Evolutionary conservation across 768 basidiomycete species (phyloP), one percentile per base, ranked within the genome.

Genomic region (Aureoboletus auriporus): DNA sequence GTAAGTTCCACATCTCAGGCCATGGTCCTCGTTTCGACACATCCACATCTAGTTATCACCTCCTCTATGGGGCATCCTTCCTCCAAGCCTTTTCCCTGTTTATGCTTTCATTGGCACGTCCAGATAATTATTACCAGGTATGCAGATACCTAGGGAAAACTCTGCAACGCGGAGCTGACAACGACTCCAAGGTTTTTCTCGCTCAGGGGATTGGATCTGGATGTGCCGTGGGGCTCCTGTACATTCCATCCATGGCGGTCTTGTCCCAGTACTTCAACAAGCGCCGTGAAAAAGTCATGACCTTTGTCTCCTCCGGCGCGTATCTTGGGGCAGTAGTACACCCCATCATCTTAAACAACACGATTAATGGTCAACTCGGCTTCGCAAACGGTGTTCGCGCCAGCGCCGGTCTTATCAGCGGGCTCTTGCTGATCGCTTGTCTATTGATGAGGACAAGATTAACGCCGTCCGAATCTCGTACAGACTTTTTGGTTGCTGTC

Each of bases 331-430:
- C 79, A 10, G 71, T 78, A 20, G 56, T 85, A 8, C 80, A 83
- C 49, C 79, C 82, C 3, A 81, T 84, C 55, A 74, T 84, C 69
- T 67, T 87, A 17, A 85, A 86, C 58, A 69, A 74, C 34, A 66
- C 57, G 3, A 52, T 44, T 50, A 75, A 72, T 47, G 72, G 74
- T 4, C 55, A 53, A 3, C 66, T 75, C 13, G 80, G 83, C 4
- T 74, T 80, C 37, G 67, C 63, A 12, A 70, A 66, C 29, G 70
- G 71, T 14, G 71, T 72, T 17, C 68, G 75, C 4, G 69, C 65
- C 12, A 75, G 68, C 46, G 76, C 73, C 0, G 70, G 56, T 35
- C 52, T 79, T 16, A 54, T 73, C 33, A 60, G 66, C 8, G 75
- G 58, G 2, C 53, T 73, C 8, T 57, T 78, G 42, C 20, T 72